A percentile compares a stretch with the other conserved stretches of the same genome.
Conservation (phyloP, 768 basidiomycete species). For the Suillus bovinus region DNA sequence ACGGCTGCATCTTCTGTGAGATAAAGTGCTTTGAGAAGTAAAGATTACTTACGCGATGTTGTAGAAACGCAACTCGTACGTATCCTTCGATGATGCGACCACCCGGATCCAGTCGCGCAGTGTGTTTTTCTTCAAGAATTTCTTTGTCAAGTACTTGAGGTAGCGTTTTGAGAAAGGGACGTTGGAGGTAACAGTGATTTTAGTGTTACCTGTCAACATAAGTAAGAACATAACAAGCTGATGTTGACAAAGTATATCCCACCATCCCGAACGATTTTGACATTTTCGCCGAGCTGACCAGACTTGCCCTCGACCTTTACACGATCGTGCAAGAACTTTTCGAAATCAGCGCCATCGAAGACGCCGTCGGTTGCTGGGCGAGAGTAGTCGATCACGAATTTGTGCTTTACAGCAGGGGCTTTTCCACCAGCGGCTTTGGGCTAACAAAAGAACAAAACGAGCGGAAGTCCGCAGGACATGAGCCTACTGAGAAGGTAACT, state of each 20-base stretch:
- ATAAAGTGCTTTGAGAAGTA: neutral
- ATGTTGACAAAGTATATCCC: slow-evolving; percentile 17
- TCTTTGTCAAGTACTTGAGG: slow-evolving; percentile 98
- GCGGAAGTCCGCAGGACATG: slow-evolving; percentile 42
- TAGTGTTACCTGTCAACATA: slow-evolving; percentile 59
- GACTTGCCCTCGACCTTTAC: slow-evolving; percentile 93
- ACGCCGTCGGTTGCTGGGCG: slow-evolving; percentile 69
- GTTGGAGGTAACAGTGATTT: slow-evolving; percentile 81
- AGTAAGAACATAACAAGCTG: slow-evolving; percentile 8
- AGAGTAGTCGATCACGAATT: slow-evolving; percentile 86
- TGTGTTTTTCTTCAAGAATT: slow-evolving; percentile 97
- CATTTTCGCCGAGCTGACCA: slow-evolving; percentile 86
- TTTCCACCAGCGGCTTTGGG: slow-evolving; percentile 61
- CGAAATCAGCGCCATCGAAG: slow-evolving; percentile 65
- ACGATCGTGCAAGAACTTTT: slow-evolving; percentile 92
- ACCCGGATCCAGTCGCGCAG: slow-evolving; percentile 96
- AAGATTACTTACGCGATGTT: slow-evolving; percentile 72
- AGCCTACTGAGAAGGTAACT: slow-evolving; percentile 93
- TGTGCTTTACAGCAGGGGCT: slow-evolving; percentile 58
- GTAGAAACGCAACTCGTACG: slow-evolving; percentile 94
- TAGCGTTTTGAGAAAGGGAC: slow-evolving; percentile 96
- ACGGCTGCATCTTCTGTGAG: slow-evolving; percentile 32
- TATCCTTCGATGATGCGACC: slow-evolving; percentile 90
- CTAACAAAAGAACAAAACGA: slow-evolving; percentile 40
- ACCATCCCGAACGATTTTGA: slow-evolving; percentile 90